Evolutionary conservation across 495 filamentous ascomycete genomes (phyloP).

Genomic region (Tetracladium marchalianum): DNA sequence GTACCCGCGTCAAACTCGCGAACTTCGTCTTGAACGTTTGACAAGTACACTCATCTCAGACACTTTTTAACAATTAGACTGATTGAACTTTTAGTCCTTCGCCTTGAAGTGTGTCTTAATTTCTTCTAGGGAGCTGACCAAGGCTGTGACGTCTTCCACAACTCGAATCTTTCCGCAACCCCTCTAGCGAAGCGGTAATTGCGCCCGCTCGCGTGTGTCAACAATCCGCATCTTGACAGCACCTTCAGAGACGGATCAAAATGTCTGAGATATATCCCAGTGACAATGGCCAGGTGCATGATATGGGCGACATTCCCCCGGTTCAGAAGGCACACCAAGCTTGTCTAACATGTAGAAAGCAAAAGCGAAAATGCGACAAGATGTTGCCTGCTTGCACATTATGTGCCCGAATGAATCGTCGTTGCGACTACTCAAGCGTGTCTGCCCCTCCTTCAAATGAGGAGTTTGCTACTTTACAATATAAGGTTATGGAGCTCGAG

Average conservation of each 20-base stretch:
- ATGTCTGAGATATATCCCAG: neutral
- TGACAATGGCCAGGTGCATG: neutral
- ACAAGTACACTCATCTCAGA: no score
- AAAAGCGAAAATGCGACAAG: constrained; percentile 43
- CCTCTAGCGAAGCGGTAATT: constrained; percentile 1
- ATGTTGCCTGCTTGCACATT: constrained; percentile 30
- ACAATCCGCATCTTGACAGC: neutral
- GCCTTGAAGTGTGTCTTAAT: no score
- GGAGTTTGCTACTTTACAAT: constrained; percentile 27
- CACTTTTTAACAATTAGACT: no score
- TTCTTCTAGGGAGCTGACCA: no score
- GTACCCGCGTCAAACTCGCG: no score
- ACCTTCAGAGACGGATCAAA: neutral
- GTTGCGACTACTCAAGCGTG: constrained; percentile 32
- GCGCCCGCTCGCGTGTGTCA: constrained; percentile 7
- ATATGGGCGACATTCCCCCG: neutral
- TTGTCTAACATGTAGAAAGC: constrained; percentile 23
- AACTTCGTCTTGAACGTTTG: no score
- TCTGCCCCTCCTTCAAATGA: constrained; percentile 25
- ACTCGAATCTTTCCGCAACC: neutral
- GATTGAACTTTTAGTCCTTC: no score
- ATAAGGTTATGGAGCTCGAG: constrained; percentile 31
- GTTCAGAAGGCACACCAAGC: constrained; percentile 14
- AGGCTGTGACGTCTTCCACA: neutral
- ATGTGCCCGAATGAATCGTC: constrained; percentile 28